Evolutionary conservation across 768 basidiomycete species (phyloP).

Genomic region (Suillus subluteus): DNA sequence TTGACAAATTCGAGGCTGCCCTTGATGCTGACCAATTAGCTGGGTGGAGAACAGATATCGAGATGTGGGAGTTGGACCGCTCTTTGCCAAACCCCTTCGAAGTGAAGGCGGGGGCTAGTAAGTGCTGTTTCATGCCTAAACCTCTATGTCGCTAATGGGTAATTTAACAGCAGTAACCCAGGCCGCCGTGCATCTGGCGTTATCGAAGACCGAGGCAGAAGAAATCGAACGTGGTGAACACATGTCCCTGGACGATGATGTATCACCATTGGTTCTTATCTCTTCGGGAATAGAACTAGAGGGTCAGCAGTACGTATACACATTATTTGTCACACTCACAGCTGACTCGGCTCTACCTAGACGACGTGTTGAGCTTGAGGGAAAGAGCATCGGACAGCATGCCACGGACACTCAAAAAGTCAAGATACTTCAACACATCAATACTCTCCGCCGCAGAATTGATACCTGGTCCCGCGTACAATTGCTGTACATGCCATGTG

Average conservation of each 20-base stretch:
- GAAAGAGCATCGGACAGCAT: neutral
- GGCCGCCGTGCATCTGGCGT: constrained; percentile 19
- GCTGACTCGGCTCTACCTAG: neutral
- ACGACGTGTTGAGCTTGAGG: neutral
- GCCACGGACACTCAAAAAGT: neutral
- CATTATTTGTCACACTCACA: neutral
- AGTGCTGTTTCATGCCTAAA: neutral
- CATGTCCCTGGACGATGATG: constrained; percentile 6
- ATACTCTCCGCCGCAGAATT: neutral
- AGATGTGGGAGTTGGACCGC: constrained; percentile 28
- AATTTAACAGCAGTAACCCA: constrained; percentile 15
- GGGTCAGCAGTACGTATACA: constrained; percentile 34
- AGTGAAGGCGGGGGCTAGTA: constrained; percentile 13
- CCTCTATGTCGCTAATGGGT: neutral
- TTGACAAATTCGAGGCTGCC: neutral
- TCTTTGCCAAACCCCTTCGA: constrained; percentile 25
- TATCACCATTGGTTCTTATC: constrained; percentile 31
- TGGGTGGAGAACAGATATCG: constrained; percentile 23
- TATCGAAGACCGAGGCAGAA: constrained; percentile 27
- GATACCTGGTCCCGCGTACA: neutral
- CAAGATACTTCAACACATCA: constrained; percentile 1
- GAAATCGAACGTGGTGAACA: constrained; percentile 11
- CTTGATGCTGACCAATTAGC: neutral
- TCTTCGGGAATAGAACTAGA: constrained; percentile 37
- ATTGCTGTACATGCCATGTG: neutral